These are phyloP conservation scores for Fusarium sp. DNA, from an alignment of 2,329 filamentous ascomycete species.

Conservation along the genomic window DNA sequence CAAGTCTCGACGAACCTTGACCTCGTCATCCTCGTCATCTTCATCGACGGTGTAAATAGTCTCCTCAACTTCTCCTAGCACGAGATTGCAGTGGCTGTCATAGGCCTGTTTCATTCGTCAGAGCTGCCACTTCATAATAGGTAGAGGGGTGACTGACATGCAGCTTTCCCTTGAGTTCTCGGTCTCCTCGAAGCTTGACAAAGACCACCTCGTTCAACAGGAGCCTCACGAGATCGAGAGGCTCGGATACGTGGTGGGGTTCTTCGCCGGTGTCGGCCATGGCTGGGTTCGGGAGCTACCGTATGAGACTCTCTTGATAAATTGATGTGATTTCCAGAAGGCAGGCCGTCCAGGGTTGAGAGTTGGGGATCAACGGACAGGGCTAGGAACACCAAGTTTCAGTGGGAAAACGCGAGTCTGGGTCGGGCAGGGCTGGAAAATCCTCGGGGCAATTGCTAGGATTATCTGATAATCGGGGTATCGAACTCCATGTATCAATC, in stretches of 20 bases:
- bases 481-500: conserved; percentile 22
- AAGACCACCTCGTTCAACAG: conserved; percentile 97
- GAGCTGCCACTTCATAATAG: neutral
- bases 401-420: conserved; percentile 40
- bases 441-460: conserved; percentile 38
- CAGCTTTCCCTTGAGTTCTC: conserved; percentile 94
- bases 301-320: conserved; percentile 15
- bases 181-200: conserved; percentile 95
- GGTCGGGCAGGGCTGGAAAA: conserved; percentile 41
- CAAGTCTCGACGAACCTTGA: conserved; percentile 71
- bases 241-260: conserved; percentile 83
- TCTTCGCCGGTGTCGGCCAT: conserved; percentile 92
- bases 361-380: conserved; percentile 30
- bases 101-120: conserved; percentile 79
- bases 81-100: conserved; percentile 97
- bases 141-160: conserved; percentile 75
- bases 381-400: conserved; percentile 39
- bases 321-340: conserved; percentile 20
- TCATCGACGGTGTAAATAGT: conserved; percentile 96
- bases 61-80: conserved; percentile 96
- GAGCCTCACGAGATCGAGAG: conserved; percentile 94
- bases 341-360: conserved; percentile 23
- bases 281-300: conserved; percentile 38
- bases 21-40: conserved; percentile 86
- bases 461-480: conserved; percentile 18